Conservation (phyloP, 257 asterid species). For the Sherardia arvensis region DNA sequence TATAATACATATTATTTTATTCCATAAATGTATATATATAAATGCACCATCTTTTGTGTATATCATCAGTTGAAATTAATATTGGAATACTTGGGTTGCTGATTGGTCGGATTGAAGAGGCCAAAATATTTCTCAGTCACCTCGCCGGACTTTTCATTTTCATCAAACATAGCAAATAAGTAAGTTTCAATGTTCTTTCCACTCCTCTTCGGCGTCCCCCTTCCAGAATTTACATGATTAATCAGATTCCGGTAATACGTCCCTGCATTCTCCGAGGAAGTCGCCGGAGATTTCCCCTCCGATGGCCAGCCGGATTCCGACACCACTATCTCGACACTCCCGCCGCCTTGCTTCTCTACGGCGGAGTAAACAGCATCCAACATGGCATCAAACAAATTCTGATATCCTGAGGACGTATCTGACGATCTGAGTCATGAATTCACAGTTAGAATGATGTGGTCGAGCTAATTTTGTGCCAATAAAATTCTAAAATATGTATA, state of each 20-base stretch:
- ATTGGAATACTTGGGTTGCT: conserved; percentile 22
- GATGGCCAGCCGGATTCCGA: conserved; percentile 41
- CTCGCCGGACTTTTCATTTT: conserved; percentile 25
- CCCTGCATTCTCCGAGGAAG: conserved; percentile 10
- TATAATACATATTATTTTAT: no score
- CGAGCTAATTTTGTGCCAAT: no score
- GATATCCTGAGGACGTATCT: conserved; percentile 17
- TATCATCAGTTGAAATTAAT: conserved; percentile 9
- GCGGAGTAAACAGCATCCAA: conserved; percentile 26
- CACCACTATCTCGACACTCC: conserved; percentile 17
- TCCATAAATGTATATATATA: no score
- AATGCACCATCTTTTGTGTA: no score
- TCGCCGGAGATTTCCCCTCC: conserved; percentile 10
- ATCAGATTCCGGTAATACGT: conserved; percentile 17
- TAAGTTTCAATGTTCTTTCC: conserved; percentile 31
- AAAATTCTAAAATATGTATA: no score
- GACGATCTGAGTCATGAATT: background rate
- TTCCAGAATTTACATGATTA: conserved; percentile 9
- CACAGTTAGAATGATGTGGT: no score
- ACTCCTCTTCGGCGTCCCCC: conserved; percentile 32
- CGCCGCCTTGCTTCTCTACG: conserved; percentile 25
- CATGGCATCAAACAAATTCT: conserved; percentile 29
- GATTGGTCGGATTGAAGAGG: conserved; percentile 22
- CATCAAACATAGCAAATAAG: conserved; percentile 50
- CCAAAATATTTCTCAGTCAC: conserved; percentile 33